phyloP scores from a whole-genome alignment of 2,329 filamentous ascomycete genomes.

The Colletotrichum aenigma region DNA sequence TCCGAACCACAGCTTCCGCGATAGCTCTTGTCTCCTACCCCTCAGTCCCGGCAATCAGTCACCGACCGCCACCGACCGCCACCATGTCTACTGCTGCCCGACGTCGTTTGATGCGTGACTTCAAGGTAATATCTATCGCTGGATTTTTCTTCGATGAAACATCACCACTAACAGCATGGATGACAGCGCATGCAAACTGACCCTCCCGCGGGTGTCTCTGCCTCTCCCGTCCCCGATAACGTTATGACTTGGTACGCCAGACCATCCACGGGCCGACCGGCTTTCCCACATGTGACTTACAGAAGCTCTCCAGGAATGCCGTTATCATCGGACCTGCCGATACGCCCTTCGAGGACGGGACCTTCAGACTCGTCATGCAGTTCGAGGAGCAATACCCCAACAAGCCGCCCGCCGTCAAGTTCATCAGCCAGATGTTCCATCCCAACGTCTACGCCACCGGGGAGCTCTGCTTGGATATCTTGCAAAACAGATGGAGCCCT shows the following conservation, averaged over 20 bases:
- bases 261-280: not conserved
- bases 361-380: conserved; percentile 97
- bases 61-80: conserved; percentile 23
- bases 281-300: not conserved
- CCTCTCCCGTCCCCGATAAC: conserved; percentile 93
- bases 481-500: conserved; percentile 98
- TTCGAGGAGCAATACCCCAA: conserved; percentile 99
- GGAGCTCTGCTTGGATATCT: conserved; percentile 93
- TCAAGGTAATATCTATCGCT: conserved; percentile 71
- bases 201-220: conserved; percentile 94
- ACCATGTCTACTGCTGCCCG: conserved; percentile 87
- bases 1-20: not conserved
- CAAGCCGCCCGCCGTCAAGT: conserved; percentile 96
- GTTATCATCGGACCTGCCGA: conserved; percentile 97
- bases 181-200: conserved; percentile 97
- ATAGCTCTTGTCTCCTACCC: not conserved
- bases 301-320: conserved; percentile 74
- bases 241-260: conserved; percentile 87
- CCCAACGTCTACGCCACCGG: conserved; percentile 98
- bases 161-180: not conserved
- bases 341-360: conserved; percentile 97
- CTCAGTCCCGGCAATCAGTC: conserved; percentile 4
- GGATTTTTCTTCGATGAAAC: too few species aligned
- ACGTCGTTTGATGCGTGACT: conserved; percentile 97
- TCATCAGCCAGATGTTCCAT: conserved; percentile 99